Percentiles rank a stretch among this genome's conserved stretches.
Evolutionary conservation across 2,329 filamentous ascomycete species (phyloP).

Genomic region (Phialemoniopsis sp.): DNA sequence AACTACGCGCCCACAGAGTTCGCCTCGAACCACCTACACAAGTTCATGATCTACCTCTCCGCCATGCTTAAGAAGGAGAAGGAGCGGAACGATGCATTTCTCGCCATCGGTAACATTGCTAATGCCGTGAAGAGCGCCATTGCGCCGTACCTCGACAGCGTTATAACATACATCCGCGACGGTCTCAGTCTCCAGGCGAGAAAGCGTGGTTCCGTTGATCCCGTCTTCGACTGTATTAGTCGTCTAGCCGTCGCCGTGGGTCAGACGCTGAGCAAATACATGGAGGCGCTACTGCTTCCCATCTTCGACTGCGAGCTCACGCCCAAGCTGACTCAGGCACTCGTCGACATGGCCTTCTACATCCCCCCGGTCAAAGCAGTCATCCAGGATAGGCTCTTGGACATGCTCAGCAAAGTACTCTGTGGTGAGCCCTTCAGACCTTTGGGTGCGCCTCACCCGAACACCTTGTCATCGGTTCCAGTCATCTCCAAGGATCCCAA

Average conservation of each 20-base stretch:
- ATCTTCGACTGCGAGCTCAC: constrained; percentile 97
- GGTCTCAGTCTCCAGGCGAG: constrained; percentile 77
- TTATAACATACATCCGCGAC: constrained; percentile 89
- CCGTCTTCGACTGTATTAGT: constrained; percentile 97
- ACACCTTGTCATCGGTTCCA: constrained; percentile 75
- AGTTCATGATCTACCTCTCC: constrained; percentile 95
- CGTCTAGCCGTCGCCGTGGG: constrained; percentile 93
- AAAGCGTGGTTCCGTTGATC: constrained; percentile 61
- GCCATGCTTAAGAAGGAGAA: constrained; percentile 92
- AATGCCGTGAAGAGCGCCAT: constrained; percentile 96
- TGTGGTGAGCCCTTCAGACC: constrained; percentile 91
- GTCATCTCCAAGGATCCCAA: constrained; percentile 85
- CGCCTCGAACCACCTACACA: constrained; percentile 79
- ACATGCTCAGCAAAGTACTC: constrained; percentile 91
- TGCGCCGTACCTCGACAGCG: constrained; percentile 89
- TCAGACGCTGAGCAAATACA: constrained; percentile 96
- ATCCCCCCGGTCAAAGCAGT: constrained; percentile 90
- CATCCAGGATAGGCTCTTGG: constrained; percentile 89
- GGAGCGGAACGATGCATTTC: constrained; percentile 88
- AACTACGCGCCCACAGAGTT: constrained; percentile 92
- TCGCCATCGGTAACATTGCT: constrained; percentile 93
- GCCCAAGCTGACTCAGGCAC: constrained; percentile 86
- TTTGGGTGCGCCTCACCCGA: constrained; percentile 80
- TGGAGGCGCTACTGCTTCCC: constrained; percentile 90
- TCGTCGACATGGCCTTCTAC: constrained; percentile 98